phyloP scores from a whole-genome alignment of 2,329 filamentous ascomycete species.

The Ploettnerulaceae sp. region DNA sequence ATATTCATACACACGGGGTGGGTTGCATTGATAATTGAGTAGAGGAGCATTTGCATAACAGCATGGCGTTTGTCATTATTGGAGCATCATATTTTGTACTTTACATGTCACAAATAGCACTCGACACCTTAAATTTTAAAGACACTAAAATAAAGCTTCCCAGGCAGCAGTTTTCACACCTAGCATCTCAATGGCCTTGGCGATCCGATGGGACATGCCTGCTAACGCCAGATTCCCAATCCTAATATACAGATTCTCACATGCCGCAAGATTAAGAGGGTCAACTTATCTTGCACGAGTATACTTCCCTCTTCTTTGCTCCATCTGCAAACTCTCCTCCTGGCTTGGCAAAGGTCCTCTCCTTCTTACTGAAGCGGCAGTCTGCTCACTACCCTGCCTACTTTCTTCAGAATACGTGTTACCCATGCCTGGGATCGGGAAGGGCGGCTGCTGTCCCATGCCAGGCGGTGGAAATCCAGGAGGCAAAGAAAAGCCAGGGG shows the following conservation, averaged over 20 bases:
- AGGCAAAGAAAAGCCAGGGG: constrained; percentile 24
- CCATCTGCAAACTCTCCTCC: constrained; percentile 72
- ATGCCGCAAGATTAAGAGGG: background rate
- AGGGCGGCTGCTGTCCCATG: constrained; percentile 36
- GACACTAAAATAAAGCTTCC: no score
- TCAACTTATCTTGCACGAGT: constrained; percentile 39
- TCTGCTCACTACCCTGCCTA: constrained; percentile 29
- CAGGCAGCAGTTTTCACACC: no score
- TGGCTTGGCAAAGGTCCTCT: constrained; percentile 75
- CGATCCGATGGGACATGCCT: no score
- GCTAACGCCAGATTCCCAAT: constrained; percentile 5
- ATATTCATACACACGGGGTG: constrained; percentile 9
- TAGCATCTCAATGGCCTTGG: no score
- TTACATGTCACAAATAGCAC: constrained; percentile 4
- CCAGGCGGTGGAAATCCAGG: constrained; percentile 35
- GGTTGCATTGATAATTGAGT: background rate
- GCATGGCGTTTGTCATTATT: constrained; percentile 9
- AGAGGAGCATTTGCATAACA: constrained; percentile 16
- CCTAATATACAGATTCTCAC: constrained; percentile 18
- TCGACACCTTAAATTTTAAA: background rate
- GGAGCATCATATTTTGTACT: constrained; percentile 4
- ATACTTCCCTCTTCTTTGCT: constrained; percentile 64
- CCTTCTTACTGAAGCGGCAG: constrained; percentile 44
- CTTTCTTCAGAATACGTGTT: constrained; percentile 16
- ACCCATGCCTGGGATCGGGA: constrained; percentile 32